Conservation (phyloP, 768 basidiomycete genomes). For the Coprinopsis cinerea region DNA sequence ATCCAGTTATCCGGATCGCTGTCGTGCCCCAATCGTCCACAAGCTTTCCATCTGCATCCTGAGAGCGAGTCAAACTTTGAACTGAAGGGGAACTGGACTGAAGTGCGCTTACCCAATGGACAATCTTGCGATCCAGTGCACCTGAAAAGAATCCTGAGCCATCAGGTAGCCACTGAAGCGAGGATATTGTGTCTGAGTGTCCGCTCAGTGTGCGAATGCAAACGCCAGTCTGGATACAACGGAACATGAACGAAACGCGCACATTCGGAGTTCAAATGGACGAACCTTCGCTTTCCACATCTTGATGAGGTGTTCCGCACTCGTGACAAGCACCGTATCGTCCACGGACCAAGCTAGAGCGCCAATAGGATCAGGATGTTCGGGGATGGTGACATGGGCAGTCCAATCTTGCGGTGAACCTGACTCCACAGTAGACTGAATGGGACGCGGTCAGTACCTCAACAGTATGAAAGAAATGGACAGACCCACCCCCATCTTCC, state of each 20-base stretch:
- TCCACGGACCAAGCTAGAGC: constrained; percentile 92
- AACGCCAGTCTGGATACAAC: constrained; percentile 57
- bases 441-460: constrained; percentile 11
- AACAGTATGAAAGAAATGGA: constrained; percentile 3
- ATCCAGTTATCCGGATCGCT: constrained; percentile 79
- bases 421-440: constrained; percentile 24
- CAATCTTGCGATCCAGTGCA: constrained; percentile 77
- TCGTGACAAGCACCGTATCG: constrained; percentile 76
- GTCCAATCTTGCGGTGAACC: constrained; percentile 51
- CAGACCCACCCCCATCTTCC: constrained; percentile 69
- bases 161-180: constrained; percentile 85
- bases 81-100: constrained; percentile 11
- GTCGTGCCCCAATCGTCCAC: constrained; percentile 63
- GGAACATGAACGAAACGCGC: not conserved
- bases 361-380: constrained; percentile 75
- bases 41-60: constrained; percentile 75
- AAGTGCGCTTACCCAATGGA: constrained; percentile 64
- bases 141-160: constrained; percentile 87
- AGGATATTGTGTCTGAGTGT: constrained; percentile 80
- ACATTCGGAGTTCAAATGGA: constrained; percentile 7
- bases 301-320: constrained; percentile 75
- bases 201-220: constrained; percentile 59
- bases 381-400: constrained; percentile 54
- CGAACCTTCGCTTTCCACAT: constrained; percentile 86
- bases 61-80: constrained; percentile 12